These are phyloP conservation scores for Fusarium annulatum DNA, from an alignment of 2,329 filamentous ascomycete species.

Conservation along the genomic window DNA sequence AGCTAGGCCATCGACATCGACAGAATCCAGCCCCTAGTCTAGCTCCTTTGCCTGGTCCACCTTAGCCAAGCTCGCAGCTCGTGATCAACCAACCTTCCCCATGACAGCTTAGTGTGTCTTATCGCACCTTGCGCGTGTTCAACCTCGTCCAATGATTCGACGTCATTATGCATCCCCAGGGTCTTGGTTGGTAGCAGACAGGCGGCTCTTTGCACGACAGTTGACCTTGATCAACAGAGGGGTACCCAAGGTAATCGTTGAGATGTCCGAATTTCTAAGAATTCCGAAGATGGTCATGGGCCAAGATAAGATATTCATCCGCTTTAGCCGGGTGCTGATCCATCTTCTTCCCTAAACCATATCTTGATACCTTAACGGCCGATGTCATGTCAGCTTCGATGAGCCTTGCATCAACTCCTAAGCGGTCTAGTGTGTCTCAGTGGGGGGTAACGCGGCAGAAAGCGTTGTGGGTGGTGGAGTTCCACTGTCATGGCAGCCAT, in stretches of 20 bases:
- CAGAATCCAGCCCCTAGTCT: slow-evolving; percentile 2
- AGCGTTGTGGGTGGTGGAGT: background rate
- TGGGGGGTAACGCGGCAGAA: slow-evolving; percentile 16
- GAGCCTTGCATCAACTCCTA: slow-evolving; percentile 18
- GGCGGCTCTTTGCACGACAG: slow-evolving; percentile 25
- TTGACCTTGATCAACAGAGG: slow-evolving; percentile 21
- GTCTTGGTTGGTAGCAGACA: slow-evolving; percentile 32
- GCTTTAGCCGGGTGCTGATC: slow-evolving; percentile 10
- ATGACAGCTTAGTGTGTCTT: slow-evolving; percentile 36
- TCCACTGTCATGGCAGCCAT: background rate
- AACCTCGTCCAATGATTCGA: slow-evolving; percentile 27
- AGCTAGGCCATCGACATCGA: slow-evolving; percentile 21
- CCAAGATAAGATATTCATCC: background rate
- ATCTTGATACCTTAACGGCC: slow-evolving; percentile 2
- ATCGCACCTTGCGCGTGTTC: slow-evolving; percentile 38
- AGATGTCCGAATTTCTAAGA: background rate
- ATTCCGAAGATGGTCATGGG: background rate
- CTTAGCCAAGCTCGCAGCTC: slow-evolving; percentile 36
- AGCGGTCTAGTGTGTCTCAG: slow-evolving; percentile 31
- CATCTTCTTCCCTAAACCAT: background rate
- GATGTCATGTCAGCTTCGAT: slow-evolving; percentile 10
- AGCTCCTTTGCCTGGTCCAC: slow-evolving; percentile 33
- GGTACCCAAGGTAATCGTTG: background rate
- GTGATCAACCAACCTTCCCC: slow-evolving; percentile 38
- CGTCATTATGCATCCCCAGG: slow-evolving; percentile 39